Percentiles rank a stretch among this genome's conserved stretches.
These are phyloP conservation scores for Blastobotrys peoriensis DNA, from an alignment of 805 yeast genomes.

Conservation along the genomic window DNA sequence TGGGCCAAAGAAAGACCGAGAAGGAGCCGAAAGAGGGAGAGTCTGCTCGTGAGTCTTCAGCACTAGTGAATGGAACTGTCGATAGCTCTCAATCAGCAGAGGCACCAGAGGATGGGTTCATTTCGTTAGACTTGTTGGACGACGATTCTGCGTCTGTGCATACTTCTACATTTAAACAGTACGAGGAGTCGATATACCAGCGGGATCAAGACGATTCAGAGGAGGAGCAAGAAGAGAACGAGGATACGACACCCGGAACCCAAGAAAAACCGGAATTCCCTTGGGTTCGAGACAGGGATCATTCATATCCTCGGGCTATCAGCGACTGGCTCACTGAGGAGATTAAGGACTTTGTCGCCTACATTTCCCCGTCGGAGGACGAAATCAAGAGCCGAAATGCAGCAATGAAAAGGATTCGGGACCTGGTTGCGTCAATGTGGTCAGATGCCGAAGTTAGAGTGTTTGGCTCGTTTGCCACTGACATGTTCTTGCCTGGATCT, in stretches of 20 bases:
- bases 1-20: background rate
- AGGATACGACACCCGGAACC: background rate
- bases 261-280: constrained; percentile 40
- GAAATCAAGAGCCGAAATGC: constrained; percentile 65
- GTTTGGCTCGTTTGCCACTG: constrained; percentile 94
- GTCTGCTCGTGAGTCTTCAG: background rate
- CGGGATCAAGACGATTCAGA: background rate
- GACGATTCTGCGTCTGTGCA: constrained; percentile 2
- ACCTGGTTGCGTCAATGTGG: constrained; percentile 56
- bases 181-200: background rate
- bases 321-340: constrained; percentile 85
- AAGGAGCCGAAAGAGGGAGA: constrained; percentile 1
- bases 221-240: background rate
- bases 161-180: constrained; percentile 4
- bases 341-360: constrained; percentile 74
- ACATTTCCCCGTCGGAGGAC: constrained; percentile 73
- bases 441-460: constrained; percentile 72
- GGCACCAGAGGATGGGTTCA: constrained; percentile 5
- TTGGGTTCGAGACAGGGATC: constrained; percentile 76
- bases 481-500: constrained; percentile 86
- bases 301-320: constrained; percentile 66
- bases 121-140: constrained; percentile 5
- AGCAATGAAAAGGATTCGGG: constrained; percentile 55
- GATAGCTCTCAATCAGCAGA: background rate
- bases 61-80: too few relatives aligned